Conservation (phyloP, 2,329 filamentous ascomycete species). For the Trichophyton benhamiae region DNA sequence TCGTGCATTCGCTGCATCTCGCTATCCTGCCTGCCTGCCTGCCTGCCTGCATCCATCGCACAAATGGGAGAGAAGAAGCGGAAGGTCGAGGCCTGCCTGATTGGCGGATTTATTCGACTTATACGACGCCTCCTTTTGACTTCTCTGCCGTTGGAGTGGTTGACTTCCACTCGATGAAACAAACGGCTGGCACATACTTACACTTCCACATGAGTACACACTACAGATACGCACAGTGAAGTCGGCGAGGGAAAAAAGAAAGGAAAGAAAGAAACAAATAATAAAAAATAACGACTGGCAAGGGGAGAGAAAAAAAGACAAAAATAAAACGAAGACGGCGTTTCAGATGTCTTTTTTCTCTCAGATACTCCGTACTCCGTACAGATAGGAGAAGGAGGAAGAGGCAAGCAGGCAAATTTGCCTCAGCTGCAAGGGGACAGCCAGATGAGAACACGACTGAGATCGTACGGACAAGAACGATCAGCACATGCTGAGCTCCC, state of each 20-base stretch:
- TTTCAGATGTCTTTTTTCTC: neutral
- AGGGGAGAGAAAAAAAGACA: neutral
- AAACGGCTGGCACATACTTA: neutral
- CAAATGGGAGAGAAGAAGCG: neutral
- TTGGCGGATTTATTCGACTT: neutral
- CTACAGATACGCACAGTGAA: too few species aligned
- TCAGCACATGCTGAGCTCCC: neutral
- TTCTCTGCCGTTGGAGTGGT: neutral
- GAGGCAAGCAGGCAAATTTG: neutral
- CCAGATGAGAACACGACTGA: neutral
- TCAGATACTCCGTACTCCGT: neutral
- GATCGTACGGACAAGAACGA: neutral
- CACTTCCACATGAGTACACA: too few species aligned
- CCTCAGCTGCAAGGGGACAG: neutral
- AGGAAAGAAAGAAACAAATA: neutral
- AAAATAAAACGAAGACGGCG: neutral
- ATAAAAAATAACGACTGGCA: neutral
- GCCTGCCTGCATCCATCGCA: neutral
- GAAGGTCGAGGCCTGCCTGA: neutral
- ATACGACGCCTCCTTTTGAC: neutral
- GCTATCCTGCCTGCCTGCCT: too few species aligned
- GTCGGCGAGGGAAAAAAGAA: neutral
- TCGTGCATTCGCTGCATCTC: constrained; percentile 1
- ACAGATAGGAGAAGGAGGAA: neutral
- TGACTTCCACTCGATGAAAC: neutral